phyloP scores from a whole-genome alignment of 257 asterid species.

The Cruciata laevipes region DNA sequence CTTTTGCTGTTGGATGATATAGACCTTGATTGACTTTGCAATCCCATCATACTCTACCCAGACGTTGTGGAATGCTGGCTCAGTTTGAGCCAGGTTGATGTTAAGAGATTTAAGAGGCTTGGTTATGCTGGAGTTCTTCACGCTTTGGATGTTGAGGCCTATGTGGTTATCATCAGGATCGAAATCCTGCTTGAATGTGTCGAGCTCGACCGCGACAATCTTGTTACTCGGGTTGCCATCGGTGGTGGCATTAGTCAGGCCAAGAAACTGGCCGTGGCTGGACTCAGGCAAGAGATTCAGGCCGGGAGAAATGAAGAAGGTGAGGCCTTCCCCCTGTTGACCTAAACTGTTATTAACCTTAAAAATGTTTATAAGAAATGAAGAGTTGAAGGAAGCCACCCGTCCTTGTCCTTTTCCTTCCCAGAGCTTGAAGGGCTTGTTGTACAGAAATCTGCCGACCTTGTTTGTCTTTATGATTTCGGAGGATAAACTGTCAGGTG shows the following conservation, averaged over 20 bases:
- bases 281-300: slow-evolving; percentile 22
- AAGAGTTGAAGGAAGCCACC: slow-evolving; percentile 51
- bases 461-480: slow-evolving; percentile 14
- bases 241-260: slow-evolving; percentile 57
- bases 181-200: slow-evolving; percentile 56
- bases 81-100: slow-evolving; percentile 47
- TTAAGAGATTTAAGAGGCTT: slow-evolving; percentile 28
- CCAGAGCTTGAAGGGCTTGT: slow-evolving; percentile 50
- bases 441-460: slow-evolving; percentile 46
- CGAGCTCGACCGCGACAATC: slow-evolving; percentile 75
- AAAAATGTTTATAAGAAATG: slow-evolving; percentile 57
- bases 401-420: slow-evolving; percentile 11
- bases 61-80: slow-evolving; percentile 39
- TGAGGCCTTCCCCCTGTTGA: slow-evolving; percentile 73
- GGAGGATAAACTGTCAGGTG: slow-evolving; percentile 39
- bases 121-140: slow-evolving; percentile 29
- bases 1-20: slow-evolving; percentile 19
- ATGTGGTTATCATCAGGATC: slow-evolving; percentile 79
- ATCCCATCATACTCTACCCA: slow-evolving; percentile 73
- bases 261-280: slow-evolving; percentile 68
- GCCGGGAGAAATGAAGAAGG: slow-evolving; percentile 57
- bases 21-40: slow-evolving; percentile 27
- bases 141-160: slow-evolving; percentile 50
- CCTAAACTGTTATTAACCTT: slow-evolving; percentile 15
- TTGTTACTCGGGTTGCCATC: slow-evolving; percentile 41